Evolutionary conservation across 805 yeast genomes (phyloP), one percentile per base, ranked within the genome.

Genomic region (Schwanniomyces vanrijiae): DNA sequence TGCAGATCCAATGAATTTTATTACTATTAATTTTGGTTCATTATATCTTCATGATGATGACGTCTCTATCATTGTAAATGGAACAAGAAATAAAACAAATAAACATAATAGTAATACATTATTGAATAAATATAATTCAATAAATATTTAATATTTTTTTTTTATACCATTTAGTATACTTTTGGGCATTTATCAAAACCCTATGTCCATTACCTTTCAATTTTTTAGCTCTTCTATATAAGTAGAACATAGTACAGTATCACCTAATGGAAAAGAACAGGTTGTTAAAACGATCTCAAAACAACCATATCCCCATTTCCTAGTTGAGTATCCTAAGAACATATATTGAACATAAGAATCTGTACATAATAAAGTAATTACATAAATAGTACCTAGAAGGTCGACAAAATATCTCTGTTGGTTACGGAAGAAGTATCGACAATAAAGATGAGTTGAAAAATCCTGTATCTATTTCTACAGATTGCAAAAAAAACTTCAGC

Each of bases 1-100:
- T 20, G 55, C 46, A 42, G 55, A 51, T 9, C 66, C 68, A 35
- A 62, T 22, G n/a, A 58, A 54, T n/a, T 60, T 25, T 63, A 61
- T 60, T 6, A 47, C 61, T 39, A 62, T 35, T 40, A 52, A 13
- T 49, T 54, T 43, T 7, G 35, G 20, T 31, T 31, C 35, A 14
- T 31, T 19, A 19, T 20, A 31, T 31, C 19, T 31, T 5, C 16
- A 31, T 7, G 35, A 16, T 9, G 35, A 31, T 14, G 35, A 31
- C 11, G 6, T 31, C 9, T 20, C 35, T 16, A 20, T 31, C 3
- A 31, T 7, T 2, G 35, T 31, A 7, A 31, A 31, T 3, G 35
- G 35, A 7, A 31, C 35, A 13, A 31, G 16, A 6, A 31, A 31
- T 31, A 31, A 16, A 4, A 20, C 35, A 31, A 31, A 31, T 3